phyloP scores from a whole-genome alignment of 495 filamentous ascomycete genomes.

The Pyrenopolyporus hunteri region DNA sequence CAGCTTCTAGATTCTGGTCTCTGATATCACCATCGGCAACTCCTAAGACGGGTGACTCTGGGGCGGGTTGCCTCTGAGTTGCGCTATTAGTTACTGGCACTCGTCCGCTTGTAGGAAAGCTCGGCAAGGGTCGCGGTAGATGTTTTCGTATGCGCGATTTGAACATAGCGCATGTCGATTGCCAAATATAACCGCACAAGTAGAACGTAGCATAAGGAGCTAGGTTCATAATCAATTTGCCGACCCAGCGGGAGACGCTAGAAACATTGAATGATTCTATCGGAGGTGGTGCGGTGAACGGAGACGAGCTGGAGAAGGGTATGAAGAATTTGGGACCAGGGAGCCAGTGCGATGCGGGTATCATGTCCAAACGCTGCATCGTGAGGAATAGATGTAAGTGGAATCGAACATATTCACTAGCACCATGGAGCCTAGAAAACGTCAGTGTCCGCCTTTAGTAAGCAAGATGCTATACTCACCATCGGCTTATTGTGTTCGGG shows the following conservation, averaged over 20 bases:
- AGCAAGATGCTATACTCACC: slow-evolving; percentile 10
- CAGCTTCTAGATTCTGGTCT: slow-evolving; percentile 33
- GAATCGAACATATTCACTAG: slow-evolving; percentile 46
- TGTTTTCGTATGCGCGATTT: slow-evolving; percentile 21
- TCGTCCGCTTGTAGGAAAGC: slow-evolving; percentile 2
- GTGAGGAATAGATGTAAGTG: slow-evolving; percentile 56
- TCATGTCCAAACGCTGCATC: slow-evolving; percentile 56
- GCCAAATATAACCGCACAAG: slow-evolving; percentile 26
- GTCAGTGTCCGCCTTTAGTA: slow-evolving; percentile 10
- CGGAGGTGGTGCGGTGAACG: slow-evolving; percentile 48
- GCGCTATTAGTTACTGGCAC: neutral
- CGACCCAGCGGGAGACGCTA: slow-evolving; percentile 42
- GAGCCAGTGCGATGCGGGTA: slow-evolving; percentile 45
- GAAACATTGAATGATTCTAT: slow-evolving; percentile 32
- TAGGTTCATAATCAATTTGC: slow-evolving; percentile 35
- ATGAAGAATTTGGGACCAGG: slow-evolving; percentile 55
- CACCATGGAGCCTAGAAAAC: slow-evolving; percentile 35
- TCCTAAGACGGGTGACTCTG: slow-evolving; percentile 40
- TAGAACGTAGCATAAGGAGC: slow-evolving; percentile 48
- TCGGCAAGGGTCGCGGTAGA: slow-evolving; percentile 31
- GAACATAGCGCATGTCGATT: slow-evolving; percentile 12
- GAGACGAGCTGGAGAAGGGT: slow-evolving; percentile 55
- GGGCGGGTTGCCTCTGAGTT: slow-evolving; percentile 25
- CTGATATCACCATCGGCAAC: slow-evolving; percentile 37
- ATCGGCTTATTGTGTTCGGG: neutral